Evolutionary conservation across 129 eudicot species (phyloP).

Genomic region (Gnaphalium uliginosum): DNA sequence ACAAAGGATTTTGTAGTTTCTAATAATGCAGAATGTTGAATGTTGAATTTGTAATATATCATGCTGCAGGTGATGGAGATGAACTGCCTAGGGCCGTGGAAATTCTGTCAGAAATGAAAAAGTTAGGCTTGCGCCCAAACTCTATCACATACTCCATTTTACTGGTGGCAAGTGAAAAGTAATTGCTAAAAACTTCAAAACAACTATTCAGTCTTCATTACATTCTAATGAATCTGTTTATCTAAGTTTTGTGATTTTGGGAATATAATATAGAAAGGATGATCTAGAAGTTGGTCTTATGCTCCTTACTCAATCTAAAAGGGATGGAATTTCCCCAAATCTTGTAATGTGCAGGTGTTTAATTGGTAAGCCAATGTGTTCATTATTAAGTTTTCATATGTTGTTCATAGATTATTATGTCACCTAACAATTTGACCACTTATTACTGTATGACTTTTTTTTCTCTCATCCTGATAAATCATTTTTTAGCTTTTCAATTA

Average conservation of each 20-base stretch:
- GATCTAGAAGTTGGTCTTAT: slow-evolving; percentile 78
- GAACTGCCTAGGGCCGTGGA: slow-evolving; percentile 80
- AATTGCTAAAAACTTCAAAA: slow-evolving; percentile 31
- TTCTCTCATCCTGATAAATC: neutral
- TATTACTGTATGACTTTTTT: neutral
- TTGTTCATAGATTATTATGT: neutral
- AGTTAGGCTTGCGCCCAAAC: slow-evolving; percentile 69
- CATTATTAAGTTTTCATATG: slow-evolving; percentile 5
- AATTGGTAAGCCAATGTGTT: slow-evolving; percentile 52
- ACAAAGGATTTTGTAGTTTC: neutral
- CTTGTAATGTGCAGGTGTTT: slow-evolving; percentile 90
- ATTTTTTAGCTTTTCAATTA: slow-evolving; percentile 8
- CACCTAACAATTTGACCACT: neutral
- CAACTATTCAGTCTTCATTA: neutral
- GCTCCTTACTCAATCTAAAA: slow-evolving; percentile 78
- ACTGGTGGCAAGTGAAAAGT: slow-evolving; percentile 92
- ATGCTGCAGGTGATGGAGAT: slow-evolving; percentile 75
- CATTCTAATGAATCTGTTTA: slow-evolving; percentile 19
- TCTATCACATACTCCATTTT: slow-evolving; percentile 87
- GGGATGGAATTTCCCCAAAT: slow-evolving; percentile 76
- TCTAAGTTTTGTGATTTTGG: slow-evolving; percentile 16
- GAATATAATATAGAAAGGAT: slow-evolving; percentile 59
- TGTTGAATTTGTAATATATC: slow-evolving; percentile 26
- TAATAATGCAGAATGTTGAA: neutral
- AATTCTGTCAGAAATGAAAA: slow-evolving; percentile 66